Conservation (phyloP, 148 eudicot species). For the Spergularia bocconei region DNA sequence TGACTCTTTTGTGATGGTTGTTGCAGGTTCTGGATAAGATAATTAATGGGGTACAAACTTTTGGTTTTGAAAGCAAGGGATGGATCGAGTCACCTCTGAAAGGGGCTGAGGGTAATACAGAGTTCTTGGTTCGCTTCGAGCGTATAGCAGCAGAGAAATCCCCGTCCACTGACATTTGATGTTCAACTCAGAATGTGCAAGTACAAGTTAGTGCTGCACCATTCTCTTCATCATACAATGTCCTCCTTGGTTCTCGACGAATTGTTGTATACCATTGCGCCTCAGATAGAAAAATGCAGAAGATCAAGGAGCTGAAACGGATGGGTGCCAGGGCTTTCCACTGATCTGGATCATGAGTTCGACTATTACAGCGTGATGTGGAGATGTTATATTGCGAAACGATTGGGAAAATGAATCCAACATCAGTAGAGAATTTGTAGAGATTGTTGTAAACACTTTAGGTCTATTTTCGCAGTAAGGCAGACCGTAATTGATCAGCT, state of each 20-base stretch:
- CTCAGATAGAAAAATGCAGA: neutral
- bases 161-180: neutral
- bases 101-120: slow-evolving; percentile 89
- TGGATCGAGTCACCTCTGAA: slow-evolving; percentile 92
- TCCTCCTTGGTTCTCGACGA: neutral
- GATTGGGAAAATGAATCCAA: neutral
- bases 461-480: slow-evolving; percentile 1
- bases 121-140: slow-evolving; percentile 71
- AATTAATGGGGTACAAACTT: slow-evolving; percentile 62
- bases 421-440: neutral
- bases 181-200: neutral
- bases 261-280: neutral
- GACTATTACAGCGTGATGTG: neutral
- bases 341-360: neutral
- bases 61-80: slow-evolving; percentile 71
- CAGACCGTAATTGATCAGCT: neutral
- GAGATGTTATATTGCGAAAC: neutral
- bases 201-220: neutral
- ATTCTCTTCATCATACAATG: neutral
- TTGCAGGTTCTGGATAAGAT: slow-evolving; percentile 75
- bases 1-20: neutral
- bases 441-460: neutral
- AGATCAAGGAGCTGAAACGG: neutral
- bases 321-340: neutral
- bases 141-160: slow-evolving; percentile 35